Evolutionary conservation across 768 basidiomycete species (phyloP), one percentile per base, ranked within the genome.

Genomic region (Sarcodon aspratus): DNA sequence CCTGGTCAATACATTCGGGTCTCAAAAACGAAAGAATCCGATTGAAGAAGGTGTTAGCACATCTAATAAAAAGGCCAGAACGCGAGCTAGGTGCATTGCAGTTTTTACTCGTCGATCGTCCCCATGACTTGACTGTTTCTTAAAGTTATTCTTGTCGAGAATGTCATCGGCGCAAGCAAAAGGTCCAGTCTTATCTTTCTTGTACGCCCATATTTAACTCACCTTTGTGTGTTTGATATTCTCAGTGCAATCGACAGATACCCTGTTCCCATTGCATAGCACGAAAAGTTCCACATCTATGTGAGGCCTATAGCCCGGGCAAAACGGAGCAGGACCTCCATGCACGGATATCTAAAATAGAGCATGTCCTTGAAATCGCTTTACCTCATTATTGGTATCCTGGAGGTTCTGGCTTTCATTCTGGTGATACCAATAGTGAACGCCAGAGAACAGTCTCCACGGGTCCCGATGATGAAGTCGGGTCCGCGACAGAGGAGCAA

Each of bases 141-240:
- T 48, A 17, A 47, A 88, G 85, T 64, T 89, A 87, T 55, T 88
- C 86, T 8, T 89, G 87, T 50, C 85, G 85, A 13, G 88, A 92
- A 67, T 91, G 89, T 54, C 89, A 91, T 67, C 78, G 88, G 17
- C 72, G 88, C 52, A 92, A 92, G 62, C 88, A 92, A 66, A 90
- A 90, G 75, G 87, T 85, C 49, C 7, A 44, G 17, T 34, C 33
- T 48, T 45, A 33, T 15, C 36, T 7, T 36, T n/a, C 31, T 35
- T 53, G 43, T 46, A 52, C 43, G 44, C 55, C 58, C 51, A 55
- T 48, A 48, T 45, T 7, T 31, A 47, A 46, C 44, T 8, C 46
- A 44, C 32, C 46, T 43, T 36, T 27, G 2, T 27, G 21, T 27
- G 5, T 27, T 5, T 27, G 5, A 9, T n/a, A 6, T 18, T 11